Conservation (phyloP, 495 filamentous ascomycete species). For the Filosporella fistucella region DNA sequence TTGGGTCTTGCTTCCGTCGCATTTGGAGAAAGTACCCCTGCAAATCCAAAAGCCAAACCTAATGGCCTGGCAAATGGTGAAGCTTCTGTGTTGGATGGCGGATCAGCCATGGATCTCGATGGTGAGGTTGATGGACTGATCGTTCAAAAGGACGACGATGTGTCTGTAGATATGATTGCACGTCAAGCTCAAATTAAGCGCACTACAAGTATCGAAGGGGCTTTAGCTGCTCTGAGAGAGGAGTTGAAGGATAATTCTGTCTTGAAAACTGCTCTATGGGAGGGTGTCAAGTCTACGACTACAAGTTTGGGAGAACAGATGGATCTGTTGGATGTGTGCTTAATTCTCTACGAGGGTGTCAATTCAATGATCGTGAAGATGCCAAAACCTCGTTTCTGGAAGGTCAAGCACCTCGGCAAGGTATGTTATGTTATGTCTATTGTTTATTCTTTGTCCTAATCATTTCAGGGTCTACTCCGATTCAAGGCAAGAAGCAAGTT, state of each 20-base stretch:
- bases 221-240: conserved; percentile 66
- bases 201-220: conserved; percentile 70
- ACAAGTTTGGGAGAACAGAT: conserved; percentile 67
- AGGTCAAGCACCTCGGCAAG: conserved; percentile 56
- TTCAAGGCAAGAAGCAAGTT: conserved; percentile 27
- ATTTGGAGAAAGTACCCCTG: conserved; percentile 52
- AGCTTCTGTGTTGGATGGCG: background rate
- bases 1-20: conserved; percentile 75
- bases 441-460: conserved; percentile 11
- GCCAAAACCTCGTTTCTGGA: conserved; percentile 69
- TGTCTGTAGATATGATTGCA: conserved; percentile 35
- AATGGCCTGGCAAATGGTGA: background rate
- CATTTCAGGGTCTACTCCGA: conserved; percentile 24
- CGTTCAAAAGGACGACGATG: conserved; percentile 77
- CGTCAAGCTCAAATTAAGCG: conserved; percentile 67
- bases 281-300: conserved; percentile 62
- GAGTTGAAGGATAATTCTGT: conserved; percentile 59
- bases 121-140: conserved; percentile 46
- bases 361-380: conserved; percentile 58
- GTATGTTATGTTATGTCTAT: conserved; percentile 29
- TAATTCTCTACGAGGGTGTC: conserved; percentile 63
- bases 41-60: conserved; percentile 5
- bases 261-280: conserved; percentile 71
- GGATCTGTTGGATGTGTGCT: conserved; percentile 74
- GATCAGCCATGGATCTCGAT: conserved; percentile 27